Evolutionary conservation across 176 grass and related monocot species (phyloP).

Genomic region (Musa troglodytarum): DNA sequence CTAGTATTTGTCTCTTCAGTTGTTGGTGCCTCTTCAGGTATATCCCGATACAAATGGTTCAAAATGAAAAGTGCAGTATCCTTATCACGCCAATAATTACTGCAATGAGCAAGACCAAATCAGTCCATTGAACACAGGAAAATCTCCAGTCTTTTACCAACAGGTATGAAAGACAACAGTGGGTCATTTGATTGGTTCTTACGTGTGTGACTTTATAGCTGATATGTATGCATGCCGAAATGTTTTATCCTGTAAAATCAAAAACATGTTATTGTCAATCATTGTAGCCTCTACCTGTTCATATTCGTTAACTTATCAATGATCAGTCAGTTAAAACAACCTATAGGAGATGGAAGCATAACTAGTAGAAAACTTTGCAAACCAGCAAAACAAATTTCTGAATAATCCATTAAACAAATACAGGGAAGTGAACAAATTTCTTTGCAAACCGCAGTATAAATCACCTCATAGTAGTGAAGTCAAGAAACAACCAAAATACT

Average conservation of each 20-base stretch:
- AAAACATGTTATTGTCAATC: not conserved
- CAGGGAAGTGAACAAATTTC: not conserved
- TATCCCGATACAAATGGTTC: slow-evolving; percentile 82
- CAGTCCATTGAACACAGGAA: not conserved
- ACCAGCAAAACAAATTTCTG: not conserved
- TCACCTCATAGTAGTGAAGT: no score
- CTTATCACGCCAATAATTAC: slow-evolving; percentile 95
- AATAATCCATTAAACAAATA: not conserved
- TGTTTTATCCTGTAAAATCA: slow-evolving; percentile 65
- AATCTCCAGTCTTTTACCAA: not conserved
- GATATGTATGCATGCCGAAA: slow-evolving; percentile 89
- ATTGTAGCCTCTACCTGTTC: not conserved
- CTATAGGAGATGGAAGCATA: not conserved
- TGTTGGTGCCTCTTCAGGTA: slow-evolving; percentile 67
- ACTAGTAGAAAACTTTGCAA: not conserved
- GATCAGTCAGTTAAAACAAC: not conserved
- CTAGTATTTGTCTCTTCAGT: slow-evolving; percentile 15
- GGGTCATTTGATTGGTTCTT: slow-evolving; percentile 25
- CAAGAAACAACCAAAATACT: no score
- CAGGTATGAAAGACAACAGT: not conserved
- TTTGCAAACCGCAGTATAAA: not conserved
- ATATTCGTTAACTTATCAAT: not conserved
- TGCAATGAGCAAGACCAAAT: slow-evolving; percentile 12
- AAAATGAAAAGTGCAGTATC: slow-evolving; percentile 95
- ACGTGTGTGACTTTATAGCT: slow-evolving; percentile 90